phyloP scores from a whole-genome alignment of 805 yeast species.

The Saturnispora ahearnii region DNA sequence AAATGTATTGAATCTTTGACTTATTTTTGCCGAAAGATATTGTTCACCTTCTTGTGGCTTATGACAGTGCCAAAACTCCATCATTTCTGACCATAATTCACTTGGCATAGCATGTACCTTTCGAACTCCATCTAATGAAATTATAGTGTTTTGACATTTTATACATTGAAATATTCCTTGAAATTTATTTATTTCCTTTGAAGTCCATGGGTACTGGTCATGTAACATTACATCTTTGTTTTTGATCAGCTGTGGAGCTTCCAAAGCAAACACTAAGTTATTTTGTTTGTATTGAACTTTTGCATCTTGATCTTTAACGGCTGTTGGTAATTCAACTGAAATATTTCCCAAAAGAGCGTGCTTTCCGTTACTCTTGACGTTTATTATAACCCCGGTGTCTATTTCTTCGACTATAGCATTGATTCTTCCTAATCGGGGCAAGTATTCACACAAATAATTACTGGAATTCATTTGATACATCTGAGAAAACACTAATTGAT shows the following conservation, averaged over 20 bases:
- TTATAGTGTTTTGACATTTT: slow-evolving; percentile 12
- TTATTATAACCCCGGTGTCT: not conserved
- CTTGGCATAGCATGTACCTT: slow-evolving; percentile 68
- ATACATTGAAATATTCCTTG: slow-evolving; percentile 13
- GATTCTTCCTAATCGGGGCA: slow-evolving; percentile 4
- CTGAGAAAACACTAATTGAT: not conserved
- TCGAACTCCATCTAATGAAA: slow-evolving; percentile 27
- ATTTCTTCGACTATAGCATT: not conserved
- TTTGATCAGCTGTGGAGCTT: slow-evolving; percentile 1
- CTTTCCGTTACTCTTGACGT: not conserved
- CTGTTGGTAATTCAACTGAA: slow-evolving; percentile 1
- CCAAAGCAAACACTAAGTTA: not conserved
- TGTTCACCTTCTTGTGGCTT: slow-evolving; percentile 38
- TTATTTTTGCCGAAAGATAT: slow-evolving; percentile 7
- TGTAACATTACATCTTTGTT: slow-evolving; percentile 3
- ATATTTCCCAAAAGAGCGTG: not conserved
- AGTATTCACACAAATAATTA: slow-evolving; percentile 3
- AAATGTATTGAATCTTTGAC: slow-evolving; percentile 32
- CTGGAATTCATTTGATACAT: not conserved
- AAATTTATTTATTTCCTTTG: slow-evolving; percentile 10
- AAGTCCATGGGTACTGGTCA: slow-evolving; percentile 22
- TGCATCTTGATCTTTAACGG: not conserved
- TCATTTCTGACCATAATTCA: slow-evolving; percentile 86
- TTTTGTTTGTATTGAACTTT: not conserved
- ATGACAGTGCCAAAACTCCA: slow-evolving; percentile 98